Base-by-base conservation (phyloP, 1,139 yeast genomes). In the Blastobotrys malaysiensis region DNA sequence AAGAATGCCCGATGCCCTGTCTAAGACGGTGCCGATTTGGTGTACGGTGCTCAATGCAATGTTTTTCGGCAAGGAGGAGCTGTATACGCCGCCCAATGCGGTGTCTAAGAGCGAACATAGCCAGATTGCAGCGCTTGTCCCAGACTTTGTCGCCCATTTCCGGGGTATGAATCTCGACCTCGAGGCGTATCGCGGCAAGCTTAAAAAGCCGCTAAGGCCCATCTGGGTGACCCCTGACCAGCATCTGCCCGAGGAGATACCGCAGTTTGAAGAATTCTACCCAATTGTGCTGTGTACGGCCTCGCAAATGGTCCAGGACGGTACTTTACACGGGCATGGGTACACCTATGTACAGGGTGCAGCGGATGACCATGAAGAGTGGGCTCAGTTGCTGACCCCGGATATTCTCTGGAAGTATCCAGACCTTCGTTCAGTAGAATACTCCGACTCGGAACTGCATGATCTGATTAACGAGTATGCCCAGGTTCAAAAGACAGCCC, bases 1-100 rank as follows among this genome's bases (percentile, higher is more conserved):
- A 64, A 70, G 80, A 36, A 82, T 89, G 69, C 96, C 97, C 0
- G 97, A 90, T 69, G 87, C 97, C 0, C 71, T 88, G 9, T 84
- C 89, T 63, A 90, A 89, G 63, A 89, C 97, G 0, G 75, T 89
- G 1, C 97, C 97, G 0, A 86, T 88, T 1, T 90, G 97, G 97
- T 87, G 96, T 69, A 87, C 93, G 0, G 93, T 88, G 5, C 58
- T 89, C 24, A 87, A 86, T 64, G 69, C 71, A 36, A 71, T 83
- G 0, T 69, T 82, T 63, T 76, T 76, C 56, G 80, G 65, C 1
- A 21, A 67, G 2, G 74, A 63, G 16, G 57, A 58, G 27, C 68
- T 83, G 14, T 69, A 69, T 51, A 69, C 82, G 1, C 93, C 95
- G 0, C 70, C 73, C 0, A 71, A 68, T 13, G 73, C 81, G 31